These are phyloP conservation scores for Bidens hawaiensis DNA, from an alignment of 140 eudicot genomes.

Conservation along the genomic window DNA sequence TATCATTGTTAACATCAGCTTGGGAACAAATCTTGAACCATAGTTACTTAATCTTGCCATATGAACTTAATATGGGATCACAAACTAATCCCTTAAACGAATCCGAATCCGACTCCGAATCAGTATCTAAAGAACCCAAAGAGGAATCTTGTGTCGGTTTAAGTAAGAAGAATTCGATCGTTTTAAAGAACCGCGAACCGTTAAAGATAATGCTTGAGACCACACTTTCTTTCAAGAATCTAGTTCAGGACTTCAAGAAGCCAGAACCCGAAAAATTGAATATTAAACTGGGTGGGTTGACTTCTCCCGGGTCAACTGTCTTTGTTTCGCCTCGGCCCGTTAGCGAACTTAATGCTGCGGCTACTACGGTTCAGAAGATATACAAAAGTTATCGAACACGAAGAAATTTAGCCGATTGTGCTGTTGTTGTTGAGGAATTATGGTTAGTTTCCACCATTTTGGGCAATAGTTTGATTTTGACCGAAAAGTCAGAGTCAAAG, in stretches of 20 bases:
- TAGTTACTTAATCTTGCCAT: slow-evolving; percentile 22
- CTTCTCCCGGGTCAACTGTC: slow-evolving; percentile 58
- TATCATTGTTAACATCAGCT: slow-evolving; percentile 48
- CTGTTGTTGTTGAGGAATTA: slow-evolving; percentile 91
- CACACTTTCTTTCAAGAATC: slow-evolving; percentile 72
- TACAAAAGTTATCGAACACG: slow-evolving; percentile 89
- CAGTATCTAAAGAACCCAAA: slow-evolving; percentile 21
- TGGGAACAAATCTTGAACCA: slow-evolving; percentile 54
- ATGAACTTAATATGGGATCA: slow-evolving; percentile 19
- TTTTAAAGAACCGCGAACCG: slow-evolving; percentile 43
- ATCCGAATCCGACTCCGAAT: slow-evolving; percentile 35
- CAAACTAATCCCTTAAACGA: slow-evolving; percentile 23
- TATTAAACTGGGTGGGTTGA: slow-evolving; percentile 17
- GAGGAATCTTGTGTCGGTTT: slow-evolving; percentile 3
- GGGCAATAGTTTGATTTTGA: not conserved
- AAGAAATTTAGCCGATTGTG: slow-evolving; percentile 91
- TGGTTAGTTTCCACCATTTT: slow-evolving; percentile 50
- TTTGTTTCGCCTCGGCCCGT: slow-evolving; percentile 78
- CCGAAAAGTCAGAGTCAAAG: slow-evolving; percentile 6
- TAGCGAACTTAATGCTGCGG: slow-evolving; percentile 90
- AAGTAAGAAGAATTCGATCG: slow-evolving; percentile 42
- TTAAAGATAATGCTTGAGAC: slow-evolving; percentile 55
- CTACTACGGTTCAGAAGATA: slow-evolving; percentile 76
- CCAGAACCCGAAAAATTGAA: slow-evolving; percentile 16
- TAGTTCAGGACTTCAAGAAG: slow-evolving; percentile 40